Base-by-base conservation (phyloP, 805 yeast genomes). In the Candida silvicultrix region DNA sequence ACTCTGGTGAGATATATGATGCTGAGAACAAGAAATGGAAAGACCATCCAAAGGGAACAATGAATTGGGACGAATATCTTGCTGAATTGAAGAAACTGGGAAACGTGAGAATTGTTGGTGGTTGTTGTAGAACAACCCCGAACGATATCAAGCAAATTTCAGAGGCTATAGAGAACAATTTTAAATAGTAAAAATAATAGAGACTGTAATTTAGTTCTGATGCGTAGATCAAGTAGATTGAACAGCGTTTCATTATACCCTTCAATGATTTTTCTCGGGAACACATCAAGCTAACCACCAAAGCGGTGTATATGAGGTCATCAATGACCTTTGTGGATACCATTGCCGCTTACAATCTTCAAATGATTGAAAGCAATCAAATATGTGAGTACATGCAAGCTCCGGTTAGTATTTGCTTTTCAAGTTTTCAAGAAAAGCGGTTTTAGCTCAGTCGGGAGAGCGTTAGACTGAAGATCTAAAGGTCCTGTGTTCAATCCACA, bases 121-220 rank as follows among this genome's bases (percentile, higher is more conserved):
- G 90, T 2, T 85, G 92, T 62, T 85, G 92, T 51, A 70, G 88
- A 53, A 82, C 88, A 1, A 71, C 78, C 0, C 89, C 89, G 0
- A 52, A 58, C 19, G 38, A 35, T 35, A 35, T 35, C 3, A 18
- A 11, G 7, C 22, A 35, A 18, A 35, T 35, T 16, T 16, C 15
- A 5, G 38, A 35, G 19, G 19, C 36, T 32, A n/a, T 32, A 5
- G n/a, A n/a, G 36, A 32, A 15, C 15, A 7, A 5, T 28, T 28
- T 10, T 28, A 14, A 7, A 28, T 28, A 28, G 14, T 4, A 10
- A 7, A 7, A 23, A 23, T 23, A 29, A 29, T 4, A 7, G 14
- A 29, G 9, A 4, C 12, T 29, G 32, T 9, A 11, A 14, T 11
- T 11, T 29, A 29, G 7, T 23, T 23, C 25, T 23, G 25, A 23